Evolutionary conservation across 192 early-diverging fungal species (phyloP).

Genomic region (Mortierella alpina): DNA sequence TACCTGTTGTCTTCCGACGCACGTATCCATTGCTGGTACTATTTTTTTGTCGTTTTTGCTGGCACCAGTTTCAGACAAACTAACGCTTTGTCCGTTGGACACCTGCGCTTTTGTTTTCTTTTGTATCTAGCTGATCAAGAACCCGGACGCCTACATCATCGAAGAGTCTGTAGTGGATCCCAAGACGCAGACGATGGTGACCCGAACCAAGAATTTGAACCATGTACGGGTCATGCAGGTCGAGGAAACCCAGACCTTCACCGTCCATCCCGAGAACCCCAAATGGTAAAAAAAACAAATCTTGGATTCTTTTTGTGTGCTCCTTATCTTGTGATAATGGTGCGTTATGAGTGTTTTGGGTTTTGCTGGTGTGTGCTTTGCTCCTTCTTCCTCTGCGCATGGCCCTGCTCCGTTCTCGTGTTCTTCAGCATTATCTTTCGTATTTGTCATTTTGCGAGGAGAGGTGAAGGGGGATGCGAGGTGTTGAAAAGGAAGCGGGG

Average conservation of each 20-base stretch:
- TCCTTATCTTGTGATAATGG: no score
- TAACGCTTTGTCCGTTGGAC: neutral
- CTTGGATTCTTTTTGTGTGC: no score
- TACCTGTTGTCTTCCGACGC: neutral
- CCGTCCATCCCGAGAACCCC: constrained; percentile 60
- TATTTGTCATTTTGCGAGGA: no score
- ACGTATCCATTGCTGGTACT: no score
- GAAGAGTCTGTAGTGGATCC: constrained; percentile 92
- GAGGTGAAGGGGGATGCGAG: neutral
- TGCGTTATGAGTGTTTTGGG: no score
- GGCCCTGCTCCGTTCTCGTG: no score
- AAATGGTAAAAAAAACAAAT: constrained; percentile 45
- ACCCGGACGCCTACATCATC: constrained; percentile 88
- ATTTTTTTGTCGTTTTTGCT: no score
- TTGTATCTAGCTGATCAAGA: constrained; percentile 74
- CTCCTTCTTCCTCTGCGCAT: neutral
- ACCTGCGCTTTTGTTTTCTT: neutral
- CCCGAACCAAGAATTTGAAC: constrained; percentile 88
- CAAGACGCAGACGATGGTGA: constrained; percentile 78
- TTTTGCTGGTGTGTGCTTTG: neutral
- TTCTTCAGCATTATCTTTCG: no score
- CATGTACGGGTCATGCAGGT: constrained; percentile 94
- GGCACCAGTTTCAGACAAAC: no score
- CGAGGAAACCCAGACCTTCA: constrained; percentile 89
- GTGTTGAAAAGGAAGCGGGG: neutral